Evolutionary conservation across 306 rosid species (phyloP).

Genomic region (Prunus mira): DNA sequence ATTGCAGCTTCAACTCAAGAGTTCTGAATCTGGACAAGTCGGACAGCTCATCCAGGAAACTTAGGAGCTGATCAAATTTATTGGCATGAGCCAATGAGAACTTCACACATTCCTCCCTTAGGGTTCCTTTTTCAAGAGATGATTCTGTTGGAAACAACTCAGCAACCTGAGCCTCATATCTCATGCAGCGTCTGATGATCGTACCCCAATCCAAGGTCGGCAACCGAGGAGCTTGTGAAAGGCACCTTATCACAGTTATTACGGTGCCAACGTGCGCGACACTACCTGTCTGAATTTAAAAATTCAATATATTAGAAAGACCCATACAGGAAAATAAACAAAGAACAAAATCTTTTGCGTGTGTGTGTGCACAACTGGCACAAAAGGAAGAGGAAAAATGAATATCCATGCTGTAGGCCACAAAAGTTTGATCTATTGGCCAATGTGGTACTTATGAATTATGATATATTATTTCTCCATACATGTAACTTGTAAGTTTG

Average conservation of each 20-base stretch:
- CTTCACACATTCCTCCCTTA: conserved; percentile 70
- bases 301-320: conserved; percentile 25
- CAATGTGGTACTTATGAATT: neutral
- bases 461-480: neutral
- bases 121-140: conserved; percentile 45
- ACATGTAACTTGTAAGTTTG: neutral
- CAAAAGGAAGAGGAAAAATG: neutral
- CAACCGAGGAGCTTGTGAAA: conserved; percentile 87
- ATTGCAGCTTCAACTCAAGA: conserved; percentile 70
- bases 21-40: conserved; percentile 72
- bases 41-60: conserved; percentile 88
- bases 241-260: conserved; percentile 66
- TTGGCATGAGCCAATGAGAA: conserved; percentile 84
- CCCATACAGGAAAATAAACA: neutral
- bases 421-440: neutral
- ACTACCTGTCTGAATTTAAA: conserved; percentile 45
- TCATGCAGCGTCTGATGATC: conserved; percentile 79
- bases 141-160: conserved; percentile 34
- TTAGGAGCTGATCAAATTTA: conserved; percentile 68
- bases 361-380: neutral
- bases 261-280: conserved; percentile 35
- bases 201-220: conserved; percentile 89
- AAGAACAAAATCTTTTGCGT: neutral
- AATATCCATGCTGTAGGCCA: conserved; percentile 1
- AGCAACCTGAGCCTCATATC: conserved; percentile 58